Percentiles rank a stretch among this genome's conserved stretches.
These are phyloP conservation scores for Exophiala sideris DNA, from an alignment of 2,329 filamentous ascomycete genomes.

Conservation along the genomic window DNA sequence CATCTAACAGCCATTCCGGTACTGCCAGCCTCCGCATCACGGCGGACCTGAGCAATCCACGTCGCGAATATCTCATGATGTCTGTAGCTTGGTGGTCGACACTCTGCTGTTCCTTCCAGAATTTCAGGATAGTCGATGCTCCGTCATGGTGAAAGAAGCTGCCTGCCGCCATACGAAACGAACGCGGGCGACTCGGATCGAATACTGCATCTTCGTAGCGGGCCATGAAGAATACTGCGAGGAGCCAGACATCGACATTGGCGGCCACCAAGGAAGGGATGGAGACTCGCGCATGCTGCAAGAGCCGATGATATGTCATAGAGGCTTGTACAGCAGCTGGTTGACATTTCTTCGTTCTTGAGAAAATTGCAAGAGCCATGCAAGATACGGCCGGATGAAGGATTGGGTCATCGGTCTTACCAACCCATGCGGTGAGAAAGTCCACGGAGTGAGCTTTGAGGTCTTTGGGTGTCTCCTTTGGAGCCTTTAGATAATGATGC, in stretches of 20 bases:
- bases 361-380: slow-evolving; percentile 32
- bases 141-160: slow-evolving; percentile 40
- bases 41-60: slow-evolving; percentile 30
- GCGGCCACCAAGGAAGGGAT: not conserved
- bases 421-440: slow-evolving; percentile 15
- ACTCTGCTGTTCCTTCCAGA: slow-evolving; percentile 28
- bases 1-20: slow-evolving; percentile 33
- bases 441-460: slow-evolving; percentile 15
- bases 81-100: slow-evolving; percentile 12
- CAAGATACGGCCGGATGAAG: slow-evolving; percentile 32
- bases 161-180: not conserved
- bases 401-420: slow-evolving; percentile 17
- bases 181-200: not conserved
- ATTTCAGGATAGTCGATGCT: slow-evolving; percentile 31
- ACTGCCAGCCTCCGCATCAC: slow-evolving; percentile 29
- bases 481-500: slow-evolving; percentile 26
- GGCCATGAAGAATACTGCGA: slow-evolving; percentile 28
- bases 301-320: slow-evolving; percentile 25
- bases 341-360: slow-evolving; percentile 26
- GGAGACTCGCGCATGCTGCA: slow-evolving; percentile 22
- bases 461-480: slow-evolving; percentile 16
- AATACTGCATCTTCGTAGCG: slow-evolving; percentile 26
- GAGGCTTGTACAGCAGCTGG: slow-evolving; percentile 30
- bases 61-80: slow-evolving; percentile 32
- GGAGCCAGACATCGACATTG: slow-evolving; percentile 25